phyloP scores from a whole-genome alignment of 2,329 filamentous ascomycete species.

The Penicillium palitans region DNA sequence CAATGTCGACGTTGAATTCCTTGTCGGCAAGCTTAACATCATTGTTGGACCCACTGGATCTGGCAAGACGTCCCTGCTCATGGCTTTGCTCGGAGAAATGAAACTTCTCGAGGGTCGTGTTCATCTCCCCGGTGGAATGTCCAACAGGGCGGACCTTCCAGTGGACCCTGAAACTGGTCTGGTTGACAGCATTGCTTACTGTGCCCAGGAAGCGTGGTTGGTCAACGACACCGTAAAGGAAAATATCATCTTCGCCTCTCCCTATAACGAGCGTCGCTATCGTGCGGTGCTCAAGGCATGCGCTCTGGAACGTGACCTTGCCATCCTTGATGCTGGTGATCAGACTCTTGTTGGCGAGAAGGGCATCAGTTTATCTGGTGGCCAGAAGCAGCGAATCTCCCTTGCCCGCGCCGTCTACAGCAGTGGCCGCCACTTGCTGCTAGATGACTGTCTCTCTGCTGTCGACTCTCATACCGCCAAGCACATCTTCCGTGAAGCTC shows the following conservation, averaged over 20 bases:
- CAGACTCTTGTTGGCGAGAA: constrained; percentile 95
- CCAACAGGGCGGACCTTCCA: constrained; percentile 75
- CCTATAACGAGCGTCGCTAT: constrained; percentile 79
- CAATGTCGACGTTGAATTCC: constrained; percentile 79
- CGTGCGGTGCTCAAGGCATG: constrained; percentile 86
- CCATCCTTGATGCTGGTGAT: constrained; percentile 90
- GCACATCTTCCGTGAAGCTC: constrained; percentile 94
- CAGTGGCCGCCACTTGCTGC: constrained; percentile 81
- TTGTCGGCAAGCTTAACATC: constrained; percentile 83
- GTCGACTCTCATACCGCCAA: constrained; percentile 97
- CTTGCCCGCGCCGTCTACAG: constrained; percentile 97
- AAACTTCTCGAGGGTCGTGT: constrained; percentile 77
- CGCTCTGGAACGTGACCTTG: constrained; percentile 83
- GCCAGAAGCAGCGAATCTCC: constrained; percentile 96
- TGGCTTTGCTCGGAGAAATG: constrained; percentile 97
- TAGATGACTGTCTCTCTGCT: constrained; percentile 94
- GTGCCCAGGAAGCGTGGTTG: constrained; percentile 94
- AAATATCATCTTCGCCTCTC: constrained; percentile 88
- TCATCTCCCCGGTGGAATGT: constrained; percentile 79
- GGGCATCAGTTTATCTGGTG: constrained; percentile 92
- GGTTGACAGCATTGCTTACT: constrained; percentile 91
- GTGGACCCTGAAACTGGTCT: constrained; percentile 80
- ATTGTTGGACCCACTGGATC: constrained; percentile 91
- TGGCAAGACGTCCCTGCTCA: constrained; percentile 91
- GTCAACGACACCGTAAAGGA: constrained; percentile 94